Conservation (phyloP, 108 stramenopile species). For the Conticribra guillardii region DNA sequence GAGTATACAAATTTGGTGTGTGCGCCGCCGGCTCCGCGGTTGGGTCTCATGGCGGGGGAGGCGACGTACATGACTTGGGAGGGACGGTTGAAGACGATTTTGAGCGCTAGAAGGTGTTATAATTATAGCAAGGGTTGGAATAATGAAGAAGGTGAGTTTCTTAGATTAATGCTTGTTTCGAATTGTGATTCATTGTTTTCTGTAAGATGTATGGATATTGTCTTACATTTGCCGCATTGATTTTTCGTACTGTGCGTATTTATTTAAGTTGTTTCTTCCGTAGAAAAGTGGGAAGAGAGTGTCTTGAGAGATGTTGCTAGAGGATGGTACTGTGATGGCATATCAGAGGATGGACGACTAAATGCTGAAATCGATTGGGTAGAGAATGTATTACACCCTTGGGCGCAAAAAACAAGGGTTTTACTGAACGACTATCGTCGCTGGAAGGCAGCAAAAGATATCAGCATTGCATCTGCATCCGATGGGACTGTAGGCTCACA, state of each 20-base stretch:
- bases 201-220: too few species aligned
- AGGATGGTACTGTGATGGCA: constrained; percentile 61
- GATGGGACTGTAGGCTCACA: background rate
- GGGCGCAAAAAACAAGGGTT: constrained; percentile 61
- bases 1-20: constrained; percentile 73
- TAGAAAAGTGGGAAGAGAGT: constrained; percentile 61
- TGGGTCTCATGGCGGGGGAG: constrained; percentile 66
- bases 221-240: too few species aligned
- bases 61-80: constrained; percentile 70
- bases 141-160: too few species aligned
- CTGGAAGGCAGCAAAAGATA: constrained; percentile 57
- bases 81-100: constrained; percentile 63
- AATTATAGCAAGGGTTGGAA: constrained; percentile 70
- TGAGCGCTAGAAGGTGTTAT: constrained; percentile 60
- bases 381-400: constrained; percentile 61
- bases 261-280: constrained; percentile 42
- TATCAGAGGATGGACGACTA: constrained; percentile 57
- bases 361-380: constrained; percentile 60
- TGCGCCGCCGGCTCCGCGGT: constrained; percentile 63
- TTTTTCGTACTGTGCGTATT: too few species aligned
- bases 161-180: too few species aligned
- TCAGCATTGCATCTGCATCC: background rate
- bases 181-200: too few species aligned
- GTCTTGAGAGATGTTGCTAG: constrained; percentile 53
- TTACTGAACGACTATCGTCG: constrained; percentile 68